Evolutionary conservation across 2,329 filamentous ascomycete genomes (phyloP), one percentile per base, ranked within the genome.

Genomic region (Coniochaeta sp.): DNA sequence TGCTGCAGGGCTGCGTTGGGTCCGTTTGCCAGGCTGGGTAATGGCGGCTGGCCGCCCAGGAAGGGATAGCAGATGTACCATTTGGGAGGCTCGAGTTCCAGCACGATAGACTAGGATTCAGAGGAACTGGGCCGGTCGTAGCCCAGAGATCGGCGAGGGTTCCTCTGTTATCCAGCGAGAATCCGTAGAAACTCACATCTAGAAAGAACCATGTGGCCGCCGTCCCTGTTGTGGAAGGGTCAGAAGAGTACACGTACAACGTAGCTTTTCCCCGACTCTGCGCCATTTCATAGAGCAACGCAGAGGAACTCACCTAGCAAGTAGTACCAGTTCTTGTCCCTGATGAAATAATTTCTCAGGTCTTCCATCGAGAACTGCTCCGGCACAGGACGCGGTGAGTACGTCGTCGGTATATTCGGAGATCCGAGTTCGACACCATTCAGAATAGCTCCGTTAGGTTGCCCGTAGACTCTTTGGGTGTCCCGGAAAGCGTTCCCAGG

Each of bases 171-270:
- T 79, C 79, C 5, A 84, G 72, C 3, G 78, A 78, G 59, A 84
- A 79, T 2, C 81, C 82, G 62, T 83, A 84, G 63, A 84, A 84
- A 16, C 79, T 79, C n/a, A 84, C 71, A 59, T 85, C 82, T 12
- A 85, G 73, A 5, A 82, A 75, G 36, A 83, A 77, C 81, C 81
- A 84, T 22, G 77, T 76, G 28, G 78, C 69, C 1, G 79, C 74
- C 1, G 80, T 81, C n/a, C 47, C 47, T 52, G 26, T 52, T 4
- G 47, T 52, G 72, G 4, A 8, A 58, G 10, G 73, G 14, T 71
- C 24, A 47, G 22, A 22, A 47, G 19, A 24, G n/a, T 47, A 19
- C 12, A 24, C 7, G 2, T 4, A 44, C 22, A n/a, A 24, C 42
- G 10, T 6, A 10, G 17, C 16, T 5, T 3, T 8, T 17, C 38